Evolutionary conservation across 1,139 yeast species (phyloP).

Genomic region (Saccharomyces hybrid): DNA sequence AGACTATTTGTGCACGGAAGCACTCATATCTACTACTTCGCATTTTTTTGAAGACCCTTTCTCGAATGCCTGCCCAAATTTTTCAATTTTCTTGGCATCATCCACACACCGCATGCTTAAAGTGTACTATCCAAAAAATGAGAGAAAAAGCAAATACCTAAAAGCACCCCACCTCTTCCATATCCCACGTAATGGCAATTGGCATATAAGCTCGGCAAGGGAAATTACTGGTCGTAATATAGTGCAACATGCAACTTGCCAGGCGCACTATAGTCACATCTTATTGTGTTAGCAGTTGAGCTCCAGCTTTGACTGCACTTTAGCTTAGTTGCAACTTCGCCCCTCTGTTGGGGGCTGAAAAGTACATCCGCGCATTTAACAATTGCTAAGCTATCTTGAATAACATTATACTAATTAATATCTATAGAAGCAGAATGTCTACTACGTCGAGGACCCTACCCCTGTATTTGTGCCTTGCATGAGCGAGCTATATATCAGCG

Average conservation of each 20-base stretch:
- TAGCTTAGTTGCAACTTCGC: neutral
- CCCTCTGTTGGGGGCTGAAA: slow-evolving; percentile 1
- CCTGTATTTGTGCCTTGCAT: neutral
- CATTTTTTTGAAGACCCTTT: neutral
- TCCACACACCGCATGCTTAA: neutral
- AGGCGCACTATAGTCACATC: neutral
- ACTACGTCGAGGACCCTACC: neutral
- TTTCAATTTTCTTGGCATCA: neutral
- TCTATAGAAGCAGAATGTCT: neutral
- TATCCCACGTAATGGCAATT: neutral
- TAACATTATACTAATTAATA: neutral
- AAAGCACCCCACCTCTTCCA: neutral
- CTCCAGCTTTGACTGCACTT: neutral
- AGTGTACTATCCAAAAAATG: neutral
- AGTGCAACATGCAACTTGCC: neutral
- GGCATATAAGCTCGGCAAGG: no score
- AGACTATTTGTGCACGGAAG: neutral
- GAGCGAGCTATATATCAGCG: neutral
- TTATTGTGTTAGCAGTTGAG: neutral
- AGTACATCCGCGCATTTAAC: neutral
- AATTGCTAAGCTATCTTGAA: neutral
- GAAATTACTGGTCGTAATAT: neutral
- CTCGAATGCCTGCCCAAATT: neutral
- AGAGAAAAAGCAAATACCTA: neutral
- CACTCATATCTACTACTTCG: neutral